Conservation (phyloP, 371 early-diverging fungal genomes). For the Umbelopsis sp. region DNA sequence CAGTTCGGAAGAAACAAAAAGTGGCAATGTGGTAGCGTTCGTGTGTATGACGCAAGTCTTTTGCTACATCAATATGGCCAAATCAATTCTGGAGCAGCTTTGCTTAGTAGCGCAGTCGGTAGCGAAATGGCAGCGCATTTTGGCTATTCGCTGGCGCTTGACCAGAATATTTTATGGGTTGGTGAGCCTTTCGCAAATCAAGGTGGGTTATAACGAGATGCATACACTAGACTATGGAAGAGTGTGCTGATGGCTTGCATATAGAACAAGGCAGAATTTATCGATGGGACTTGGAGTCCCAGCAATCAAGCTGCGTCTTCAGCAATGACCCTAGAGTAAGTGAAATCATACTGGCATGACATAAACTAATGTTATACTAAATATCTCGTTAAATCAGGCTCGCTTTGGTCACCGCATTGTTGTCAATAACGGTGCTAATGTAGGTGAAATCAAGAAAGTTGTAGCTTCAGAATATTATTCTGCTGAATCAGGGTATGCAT, state of each 20-base stretch:
- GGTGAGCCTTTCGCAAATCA: slow-evolving; percentile 52
- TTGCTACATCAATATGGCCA: slow-evolving; percentile 7
- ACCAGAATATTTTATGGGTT: slow-evolving; percentile 37
- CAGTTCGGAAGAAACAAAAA: slow-evolving; percentile 15
- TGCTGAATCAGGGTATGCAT: not conserved
- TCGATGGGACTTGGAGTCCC: slow-evolving; percentile 26
- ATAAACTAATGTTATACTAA: not conserved
- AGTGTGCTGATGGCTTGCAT: not conserved
- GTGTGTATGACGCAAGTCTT: slow-evolving; percentile 33
- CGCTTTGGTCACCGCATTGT: not conserved
- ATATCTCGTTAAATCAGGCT: not conserved
- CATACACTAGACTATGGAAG: too few relatives aligned
- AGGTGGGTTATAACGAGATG: slow-evolving; percentile 27
- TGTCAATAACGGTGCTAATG: not conserved
- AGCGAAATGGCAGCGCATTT: slow-evolving; percentile 47
- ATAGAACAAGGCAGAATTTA: slow-evolving; percentile 45
- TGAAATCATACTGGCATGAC: not conserved
- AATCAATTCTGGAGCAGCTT: slow-evolving; percentile 23
- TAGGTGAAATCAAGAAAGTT: not conserved
- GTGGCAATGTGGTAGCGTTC: slow-evolving; percentile 52
- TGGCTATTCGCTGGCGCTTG: slow-evolving; percentile 37
- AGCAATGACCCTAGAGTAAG: not conserved
- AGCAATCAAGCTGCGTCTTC: slow-evolving; percentile 26
- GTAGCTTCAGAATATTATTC: not conserved
- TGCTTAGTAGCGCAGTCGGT: slow-evolving; percentile 31